phyloP scores from a whole-genome alignment of 805 yeast genomes.

The Zygosaccharomyces lentus region DNA sequence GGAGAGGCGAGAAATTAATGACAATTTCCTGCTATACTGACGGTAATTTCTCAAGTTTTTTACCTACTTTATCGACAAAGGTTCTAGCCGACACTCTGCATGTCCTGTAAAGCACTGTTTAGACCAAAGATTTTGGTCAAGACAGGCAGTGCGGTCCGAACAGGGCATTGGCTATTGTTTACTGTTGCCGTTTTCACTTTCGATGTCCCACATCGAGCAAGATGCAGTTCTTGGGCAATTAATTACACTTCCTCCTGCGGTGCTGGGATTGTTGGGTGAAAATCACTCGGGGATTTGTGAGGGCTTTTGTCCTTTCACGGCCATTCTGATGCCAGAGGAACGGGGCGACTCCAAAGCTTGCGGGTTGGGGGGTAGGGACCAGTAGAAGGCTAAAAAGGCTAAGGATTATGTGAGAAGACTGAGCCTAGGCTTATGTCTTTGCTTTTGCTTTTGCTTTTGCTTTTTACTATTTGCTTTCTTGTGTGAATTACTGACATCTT shows the following conservation, averaged over 20 bases:
- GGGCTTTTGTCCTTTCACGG: background rate
- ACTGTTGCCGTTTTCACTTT: background rate
- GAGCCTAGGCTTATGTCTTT: no score
- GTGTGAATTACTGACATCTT: background rate
- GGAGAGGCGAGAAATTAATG: background rate
- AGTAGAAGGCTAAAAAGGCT: no score
- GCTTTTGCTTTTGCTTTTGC: background rate
- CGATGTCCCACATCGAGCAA: background rate
- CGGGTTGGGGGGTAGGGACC: no score
- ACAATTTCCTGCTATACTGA: background rate
- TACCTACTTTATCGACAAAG: background rate
- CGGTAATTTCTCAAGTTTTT: background rate
- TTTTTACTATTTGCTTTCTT: background rate
- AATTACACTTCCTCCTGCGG: background rate
- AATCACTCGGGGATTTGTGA: background rate
- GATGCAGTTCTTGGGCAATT: background rate
- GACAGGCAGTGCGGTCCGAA: background rate
- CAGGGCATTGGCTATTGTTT: background rate
- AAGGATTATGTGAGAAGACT: no score
- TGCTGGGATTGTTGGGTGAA: background rate
- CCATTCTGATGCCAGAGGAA: background rate
- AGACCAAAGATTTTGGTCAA: background rate
- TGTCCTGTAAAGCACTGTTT: background rate
- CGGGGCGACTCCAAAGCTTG: no score
- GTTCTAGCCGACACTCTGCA: background rate